Conservation (phyloP, 208 protist species). For the Trypanosoma conorhini region DNA sequence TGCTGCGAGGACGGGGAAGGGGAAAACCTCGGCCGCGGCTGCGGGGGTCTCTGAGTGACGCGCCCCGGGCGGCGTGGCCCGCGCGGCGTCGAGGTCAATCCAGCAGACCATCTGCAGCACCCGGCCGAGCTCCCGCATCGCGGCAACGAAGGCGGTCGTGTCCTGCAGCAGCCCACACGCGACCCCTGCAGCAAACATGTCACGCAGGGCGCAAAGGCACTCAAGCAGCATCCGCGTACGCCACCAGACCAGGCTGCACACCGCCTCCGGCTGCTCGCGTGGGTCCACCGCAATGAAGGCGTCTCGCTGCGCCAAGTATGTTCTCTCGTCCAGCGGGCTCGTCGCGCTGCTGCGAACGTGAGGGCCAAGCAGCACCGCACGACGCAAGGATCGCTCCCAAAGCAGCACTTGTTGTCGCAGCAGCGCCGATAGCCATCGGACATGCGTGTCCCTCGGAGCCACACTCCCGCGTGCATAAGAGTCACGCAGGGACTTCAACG, state of each 20-base stretch:
- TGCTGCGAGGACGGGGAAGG: slow-evolving; percentile 17
- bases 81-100: slow-evolving; percentile 1
- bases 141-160: background rate
- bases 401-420: slow-evolving; percentile 5
- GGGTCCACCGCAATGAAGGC: background rate
- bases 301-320: background rate
- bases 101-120: slow-evolving; percentile 18
- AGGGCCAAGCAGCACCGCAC: slow-evolving; percentile 1
- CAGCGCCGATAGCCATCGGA: slow-evolving; percentile 11
- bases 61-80: background rate
- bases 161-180: slow-evolving; percentile 14
- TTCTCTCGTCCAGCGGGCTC: background rate
- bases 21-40: background rate
- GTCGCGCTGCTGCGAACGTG: background rate
- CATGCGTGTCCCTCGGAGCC: slow-evolving; percentile 15
- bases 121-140: slow-evolving; percentile 12
- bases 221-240: slow-evolving; percentile 14
- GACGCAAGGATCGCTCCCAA: slow-evolving; percentile 8
- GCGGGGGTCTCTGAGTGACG: background rate
- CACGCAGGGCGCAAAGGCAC: slow-evolving; percentile 17
- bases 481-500: slow-evolving; percentile 15
- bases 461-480: slow-evolving; percentile 16
- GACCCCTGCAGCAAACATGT: slow-evolving; percentile 10
- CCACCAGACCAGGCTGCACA: slow-evolving; percentile 5
- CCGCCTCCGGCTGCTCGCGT: background rate